Base-by-base conservation (phyloP, 371 early-diverging fungal genomes). In the Chytridium lagenaria region DNA sequence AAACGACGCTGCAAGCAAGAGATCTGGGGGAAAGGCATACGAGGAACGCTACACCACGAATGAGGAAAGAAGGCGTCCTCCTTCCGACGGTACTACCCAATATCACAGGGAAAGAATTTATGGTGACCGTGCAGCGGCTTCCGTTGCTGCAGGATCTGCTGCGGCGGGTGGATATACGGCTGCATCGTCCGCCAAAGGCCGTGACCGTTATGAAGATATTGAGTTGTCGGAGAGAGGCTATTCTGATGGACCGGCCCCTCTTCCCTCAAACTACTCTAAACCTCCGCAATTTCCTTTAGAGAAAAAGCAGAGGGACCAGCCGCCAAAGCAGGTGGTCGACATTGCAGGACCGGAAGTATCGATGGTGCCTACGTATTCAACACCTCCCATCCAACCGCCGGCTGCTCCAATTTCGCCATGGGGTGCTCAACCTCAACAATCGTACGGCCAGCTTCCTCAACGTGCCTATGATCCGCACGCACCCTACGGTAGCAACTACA, bases 401-500 rank as follows among this genome's bases (percentile, higher is more conserved):
- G 36, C 36, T 33, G 23, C 3, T 37, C 34, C 34, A 5, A 34
- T 10, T 5, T 23, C 55, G 55, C 26, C 5, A 52, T 34, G 61
- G 36, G 7, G 7, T 61, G 61, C 34, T 23, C 12, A 3, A 28
- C 36, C 61, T 33, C 61, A 61, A 34, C 61, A 61, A 37, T 34
- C 31, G 30, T 61, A 61, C 23, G 61, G 34, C 23, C 31, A 7
- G 30, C 61, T 34, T 31, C 61, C 61, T 10, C 16, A 5, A n/a
- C 26, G n/a, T 10, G 55, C 55, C 44, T 44, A 44, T 44, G 44
- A 44, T 19, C 57, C 57, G 30, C 26, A 55, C 12, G 37, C 31
- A 12, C 61, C 61, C 34, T 61, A 61, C 23, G 61, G 61, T 12
- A 16, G 19, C 61, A 61, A 61, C 61, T 12, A 61, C 57, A 55